Evolutionary conservation across 352 stramenopile species (phyloP).

Genomic region (Discostella stelligera): DNA sequence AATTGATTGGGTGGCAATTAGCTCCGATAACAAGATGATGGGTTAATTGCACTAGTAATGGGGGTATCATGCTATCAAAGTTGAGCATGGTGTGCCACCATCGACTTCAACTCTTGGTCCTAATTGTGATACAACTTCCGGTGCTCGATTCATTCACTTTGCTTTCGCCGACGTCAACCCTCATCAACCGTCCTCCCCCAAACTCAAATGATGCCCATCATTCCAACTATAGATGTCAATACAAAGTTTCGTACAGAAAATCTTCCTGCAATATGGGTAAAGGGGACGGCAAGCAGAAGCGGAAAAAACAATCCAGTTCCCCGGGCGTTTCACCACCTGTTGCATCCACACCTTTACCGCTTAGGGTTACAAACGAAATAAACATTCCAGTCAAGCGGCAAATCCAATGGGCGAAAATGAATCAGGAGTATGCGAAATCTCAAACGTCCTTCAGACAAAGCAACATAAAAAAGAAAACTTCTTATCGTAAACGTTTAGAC

Average conservation of each 20-base stretch:
- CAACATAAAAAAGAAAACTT: conserved; percentile 49
- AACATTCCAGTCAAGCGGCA: conserved; percentile 74
- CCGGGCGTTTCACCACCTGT: neutral
- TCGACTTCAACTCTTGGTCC: neutral
- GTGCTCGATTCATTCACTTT: neutral
- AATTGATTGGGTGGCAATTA: too few species aligned
- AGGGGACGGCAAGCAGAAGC: conserved; percentile 71
- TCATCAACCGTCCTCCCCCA: neutral
- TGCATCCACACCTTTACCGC: conserved; percentile 23
- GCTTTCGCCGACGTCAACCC: conserved; percentile 2
- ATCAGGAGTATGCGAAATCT: conserved; percentile 31
- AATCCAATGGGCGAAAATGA: conserved; percentile 65
- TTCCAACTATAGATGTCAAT: neutral
- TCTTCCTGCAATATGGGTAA: conserved; percentile 59
- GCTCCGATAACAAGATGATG: neutral
- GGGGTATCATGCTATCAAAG: neutral
- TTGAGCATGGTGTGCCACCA: neutral
- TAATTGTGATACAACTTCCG: neutral
- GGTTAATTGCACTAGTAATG: neutral
- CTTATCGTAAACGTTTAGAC: conserved; percentile 61
- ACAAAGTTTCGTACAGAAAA: conserved; percentile 7
- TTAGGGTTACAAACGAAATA: conserved; percentile 64
- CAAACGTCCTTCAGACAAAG: conserved; percentile 51
- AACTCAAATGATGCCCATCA: neutral
- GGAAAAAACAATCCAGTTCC: conserved; percentile 58